A percentile compares a stretch with the other conserved stretches of the same genome.
Conservation (phyloP, 305 asterid genomes). For the Stenogyne calaminthoides region DNA sequence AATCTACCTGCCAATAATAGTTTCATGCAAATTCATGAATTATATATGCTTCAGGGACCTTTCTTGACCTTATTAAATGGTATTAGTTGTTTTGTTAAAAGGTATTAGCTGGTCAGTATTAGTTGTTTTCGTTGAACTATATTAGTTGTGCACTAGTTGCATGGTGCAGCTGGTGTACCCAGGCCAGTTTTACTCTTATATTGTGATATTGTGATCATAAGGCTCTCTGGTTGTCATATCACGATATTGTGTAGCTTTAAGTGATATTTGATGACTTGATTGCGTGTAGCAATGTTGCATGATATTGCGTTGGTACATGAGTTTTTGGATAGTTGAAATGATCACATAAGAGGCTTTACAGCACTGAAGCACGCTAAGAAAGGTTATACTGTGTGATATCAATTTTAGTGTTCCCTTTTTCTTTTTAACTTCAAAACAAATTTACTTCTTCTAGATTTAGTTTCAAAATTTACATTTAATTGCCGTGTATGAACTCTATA, state of each 20-base stretch:
- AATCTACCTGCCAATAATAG: background rate
- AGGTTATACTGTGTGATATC: background rate
- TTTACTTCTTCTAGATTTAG: background rate
- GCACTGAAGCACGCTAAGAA: too few relatives aligned
- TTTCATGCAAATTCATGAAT: background rate
- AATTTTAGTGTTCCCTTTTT: background rate
- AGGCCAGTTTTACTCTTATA: too few relatives aligned
- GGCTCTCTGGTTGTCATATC: background rate
- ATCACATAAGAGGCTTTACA: background rate
- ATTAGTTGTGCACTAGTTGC: too few relatives aligned
- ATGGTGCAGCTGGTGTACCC: too few relatives aligned
- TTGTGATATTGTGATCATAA: background rate
- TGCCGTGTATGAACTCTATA: too few relatives aligned
- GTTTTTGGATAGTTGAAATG: background rate
- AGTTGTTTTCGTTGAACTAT: too few relatives aligned
- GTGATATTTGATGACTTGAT: background rate
- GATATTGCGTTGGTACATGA: background rate
- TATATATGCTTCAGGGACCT: background rate
- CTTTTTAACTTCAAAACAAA: background rate
- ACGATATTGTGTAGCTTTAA: background rate
- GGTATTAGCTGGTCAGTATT: too few relatives aligned
- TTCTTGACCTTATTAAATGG: background rate
- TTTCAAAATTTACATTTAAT: slow-evolving; percentile 4
- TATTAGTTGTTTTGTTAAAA: too few relatives aligned
- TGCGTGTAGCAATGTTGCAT: background rate